phyloP scores from a whole-genome alignment of 148 eudicot species.

The Rhododendron kiyosumense region DNA sequence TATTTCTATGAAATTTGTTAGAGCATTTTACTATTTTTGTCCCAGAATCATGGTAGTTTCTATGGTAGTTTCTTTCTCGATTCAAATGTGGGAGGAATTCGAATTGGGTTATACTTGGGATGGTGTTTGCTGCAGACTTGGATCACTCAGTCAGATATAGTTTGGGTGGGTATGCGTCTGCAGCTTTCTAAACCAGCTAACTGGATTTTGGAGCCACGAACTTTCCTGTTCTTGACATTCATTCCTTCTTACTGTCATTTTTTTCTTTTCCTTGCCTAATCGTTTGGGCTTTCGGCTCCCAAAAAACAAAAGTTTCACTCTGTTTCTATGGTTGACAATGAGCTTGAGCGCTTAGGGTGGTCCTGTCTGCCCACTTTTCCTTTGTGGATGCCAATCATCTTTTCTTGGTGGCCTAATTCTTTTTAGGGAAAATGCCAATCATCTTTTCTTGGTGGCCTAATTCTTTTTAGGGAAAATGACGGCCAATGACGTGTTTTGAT shows the following conservation, averaged over 20 bases:
- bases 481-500: no score
- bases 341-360: background rate
- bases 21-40: background rate
- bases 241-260: background rate
- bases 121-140: background rate
- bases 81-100: background rate
- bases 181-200: background rate
- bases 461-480: no score
- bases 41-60: background rate
- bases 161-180: background rate
- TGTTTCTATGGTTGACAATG: background rate
- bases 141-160: background rate
- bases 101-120: background rate
- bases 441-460: no score
- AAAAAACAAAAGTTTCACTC: background rate
- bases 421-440: no score
- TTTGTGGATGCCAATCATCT: background rate
- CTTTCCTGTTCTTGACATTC: background rate
- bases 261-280: background rate
- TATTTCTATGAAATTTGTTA: no score
- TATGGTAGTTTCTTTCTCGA: background rate
- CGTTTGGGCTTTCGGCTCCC: background rate
- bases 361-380: background rate
- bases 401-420: background rate
- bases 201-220: background rate